phyloP scores from a whole-genome alignment of 257 asterid genomes.

The Cruciata laevipes region DNA sequence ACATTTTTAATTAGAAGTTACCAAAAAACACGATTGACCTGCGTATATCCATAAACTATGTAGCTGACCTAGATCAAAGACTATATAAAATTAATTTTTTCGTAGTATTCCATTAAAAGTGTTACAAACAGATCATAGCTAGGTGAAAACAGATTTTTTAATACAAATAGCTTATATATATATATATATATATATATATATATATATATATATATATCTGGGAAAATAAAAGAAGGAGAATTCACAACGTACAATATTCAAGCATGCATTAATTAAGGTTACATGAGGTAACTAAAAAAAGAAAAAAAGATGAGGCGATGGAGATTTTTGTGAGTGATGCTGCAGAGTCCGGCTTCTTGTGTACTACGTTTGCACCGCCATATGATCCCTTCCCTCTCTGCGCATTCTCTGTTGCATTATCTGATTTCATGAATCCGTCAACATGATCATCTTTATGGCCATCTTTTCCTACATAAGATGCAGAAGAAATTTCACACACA shows the following conservation, averaged over 20 bases:
- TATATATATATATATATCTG: too few species aligned
- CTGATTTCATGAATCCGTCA: slow-evolving; percentile 9
- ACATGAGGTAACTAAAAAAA: slow-evolving; percentile 10
- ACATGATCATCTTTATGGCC: background rate
- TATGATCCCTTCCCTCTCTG: slow-evolving; percentile 32
- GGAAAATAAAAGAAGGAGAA: background rate
- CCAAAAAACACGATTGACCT: too few species aligned
- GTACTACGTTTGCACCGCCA: slow-evolving; percentile 44
- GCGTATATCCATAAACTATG: too few species aligned
- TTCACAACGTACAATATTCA: background rate
- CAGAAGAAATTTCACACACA: too few species aligned
- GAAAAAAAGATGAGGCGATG: slow-evolving; percentile 19
- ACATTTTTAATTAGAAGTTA: too few species aligned
- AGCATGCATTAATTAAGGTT: background rate
- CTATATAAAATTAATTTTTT: too few species aligned
- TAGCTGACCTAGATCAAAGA: too few species aligned
- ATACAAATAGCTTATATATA: background rate
- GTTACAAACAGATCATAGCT: too few species aligned
- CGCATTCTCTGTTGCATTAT: slow-evolving; percentile 16
- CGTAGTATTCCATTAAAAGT: too few species aligned
- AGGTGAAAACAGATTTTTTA: background rate
- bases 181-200: background rate
- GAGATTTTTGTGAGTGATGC: slow-evolving; percentile 20
- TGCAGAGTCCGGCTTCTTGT: slow-evolving; percentile 20
- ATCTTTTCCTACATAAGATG: slow-evolving; percentile 10